phyloP scores from a whole-genome alignment of 805 yeast genomes.

The Sugiyamaella boreocaroliniensis region DNA sequence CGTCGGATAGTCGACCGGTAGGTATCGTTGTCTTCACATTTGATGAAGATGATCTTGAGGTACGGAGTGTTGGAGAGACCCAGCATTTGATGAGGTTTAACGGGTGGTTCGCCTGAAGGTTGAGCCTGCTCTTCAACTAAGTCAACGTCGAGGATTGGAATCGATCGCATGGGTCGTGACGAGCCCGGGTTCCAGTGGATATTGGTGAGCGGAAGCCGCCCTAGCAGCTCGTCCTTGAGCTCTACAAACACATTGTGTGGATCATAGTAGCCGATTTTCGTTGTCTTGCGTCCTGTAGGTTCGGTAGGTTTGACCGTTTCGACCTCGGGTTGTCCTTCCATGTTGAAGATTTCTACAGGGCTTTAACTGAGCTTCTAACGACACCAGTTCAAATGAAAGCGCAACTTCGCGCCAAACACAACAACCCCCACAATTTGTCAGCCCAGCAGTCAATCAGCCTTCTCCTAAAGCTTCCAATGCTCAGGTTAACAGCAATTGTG shows the following conservation, averaged over 20 bases:
- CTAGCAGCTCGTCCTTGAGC: constrained; percentile 38
- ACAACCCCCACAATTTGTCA: too few relatives aligned
- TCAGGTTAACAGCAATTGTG: too few relatives aligned
- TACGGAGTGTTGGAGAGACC: constrained; percentile 45
- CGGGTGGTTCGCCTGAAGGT: constrained; percentile 14
- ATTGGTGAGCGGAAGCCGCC: constrained; percentile 51
- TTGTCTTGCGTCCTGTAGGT: constrained; percentile 9
- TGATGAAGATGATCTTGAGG: constrained; percentile 61
- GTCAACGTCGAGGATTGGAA: constrained; percentile 49
- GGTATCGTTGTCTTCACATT: constrained; percentile 59
- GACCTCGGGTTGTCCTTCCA: too few relatives aligned
- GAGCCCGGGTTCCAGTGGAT: constrained; percentile 59
- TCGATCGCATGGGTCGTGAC: constrained; percentile 51
- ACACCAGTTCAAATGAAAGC: too few relatives aligned
- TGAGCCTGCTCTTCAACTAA: constrained; percentile 45
- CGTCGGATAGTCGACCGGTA: constrained; percentile 80
- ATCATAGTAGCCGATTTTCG: constrained; percentile 57
- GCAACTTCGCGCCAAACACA: too few relatives aligned
- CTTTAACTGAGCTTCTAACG: too few relatives aligned
- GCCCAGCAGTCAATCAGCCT: too few relatives aligned
- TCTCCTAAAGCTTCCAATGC: too few relatives aligned
- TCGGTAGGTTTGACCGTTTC: neutral
- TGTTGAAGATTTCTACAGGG: too few relatives aligned
- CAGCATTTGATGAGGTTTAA: constrained; percentile 32
- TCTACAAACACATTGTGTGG: constrained; percentile 56